Percentiles rank a stretch among this genome's conserved stretches.
Conservation (phyloP, 352 stramenopile species). For the Phytophthora niederhauseri region DNA sequence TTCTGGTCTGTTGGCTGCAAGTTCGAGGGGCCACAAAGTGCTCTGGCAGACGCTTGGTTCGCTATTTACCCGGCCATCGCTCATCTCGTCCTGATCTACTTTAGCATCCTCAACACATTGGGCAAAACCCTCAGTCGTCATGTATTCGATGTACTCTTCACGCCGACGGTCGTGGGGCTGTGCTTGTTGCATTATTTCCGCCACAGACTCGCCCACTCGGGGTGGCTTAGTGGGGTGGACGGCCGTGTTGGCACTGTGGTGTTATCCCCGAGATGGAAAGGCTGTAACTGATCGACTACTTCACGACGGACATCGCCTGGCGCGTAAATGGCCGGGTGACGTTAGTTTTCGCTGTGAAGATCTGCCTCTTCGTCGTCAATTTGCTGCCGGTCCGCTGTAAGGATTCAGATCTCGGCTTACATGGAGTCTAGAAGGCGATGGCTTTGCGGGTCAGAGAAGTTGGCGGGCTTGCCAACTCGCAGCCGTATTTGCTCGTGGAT, state of each 20-base stretch:
- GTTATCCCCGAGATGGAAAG: constrained; percentile 34
- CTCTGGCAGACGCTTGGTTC: constrained; percentile 36
- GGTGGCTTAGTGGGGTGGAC: constrained; percentile 20
- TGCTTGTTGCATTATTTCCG: constrained; percentile 21
- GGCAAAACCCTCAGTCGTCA: constrained; percentile 21
- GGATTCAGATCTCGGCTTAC: too few species aligned
- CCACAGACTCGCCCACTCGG: constrained; percentile 16
- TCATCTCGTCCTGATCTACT: constrained; percentile 32
- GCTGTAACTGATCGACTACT: constrained; percentile 29
- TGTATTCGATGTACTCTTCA: constrained; percentile 18
- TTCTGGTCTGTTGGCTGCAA: constrained; percentile 42
- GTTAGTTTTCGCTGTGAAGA: constrained; percentile 32
- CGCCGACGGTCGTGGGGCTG: constrained; percentile 2
- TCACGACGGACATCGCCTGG: constrained; percentile 28
- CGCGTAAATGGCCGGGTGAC: constrained; percentile 41
- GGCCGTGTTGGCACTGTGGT: constrained; percentile 30
- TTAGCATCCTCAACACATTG: constrained; percentile 27
- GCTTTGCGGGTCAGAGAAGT: too few species aligned
- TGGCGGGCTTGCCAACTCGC: too few species aligned
- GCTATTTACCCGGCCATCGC: constrained; percentile 32
- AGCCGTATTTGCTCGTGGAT: too few species aligned
- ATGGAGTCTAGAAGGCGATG: too few species aligned
- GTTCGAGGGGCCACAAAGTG: constrained; percentile 46
- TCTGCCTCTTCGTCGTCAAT: constrained; percentile 36
- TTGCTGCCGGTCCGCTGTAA: constrained; percentile 9